These are phyloP conservation scores for Monilinia polystroma DNA, from an alignment of 2,329 filamentous ascomycete species.

Conservation along the genomic window DNA sequence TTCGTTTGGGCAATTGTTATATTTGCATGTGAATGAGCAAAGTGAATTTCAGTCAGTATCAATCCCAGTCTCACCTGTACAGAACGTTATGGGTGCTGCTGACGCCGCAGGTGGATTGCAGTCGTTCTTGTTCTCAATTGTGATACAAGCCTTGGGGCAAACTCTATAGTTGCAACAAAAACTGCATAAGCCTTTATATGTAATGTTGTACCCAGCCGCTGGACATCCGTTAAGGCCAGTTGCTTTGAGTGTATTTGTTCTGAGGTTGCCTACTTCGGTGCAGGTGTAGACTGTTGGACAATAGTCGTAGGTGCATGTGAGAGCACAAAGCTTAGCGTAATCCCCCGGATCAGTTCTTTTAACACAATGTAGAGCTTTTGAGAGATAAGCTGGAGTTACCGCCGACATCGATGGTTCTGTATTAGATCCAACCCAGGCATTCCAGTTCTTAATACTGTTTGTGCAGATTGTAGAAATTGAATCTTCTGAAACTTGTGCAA, in stretches of 20 bases:
- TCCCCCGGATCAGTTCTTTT: slow-evolving; percentile 37
- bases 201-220: background rate
- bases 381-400: background rate
- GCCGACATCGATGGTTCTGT: background rate
- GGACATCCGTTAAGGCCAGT: background rate
- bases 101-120: background rate
- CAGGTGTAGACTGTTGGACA: background rate
- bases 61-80: background rate
- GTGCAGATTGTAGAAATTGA: background rate
- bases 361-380: background rate
- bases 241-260: background rate
- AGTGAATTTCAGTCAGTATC: background rate
- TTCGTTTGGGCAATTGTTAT: slow-evolving; percentile 1
- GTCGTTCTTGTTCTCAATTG: background rate
- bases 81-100: background rate
- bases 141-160: slow-evolving; percentile 25
- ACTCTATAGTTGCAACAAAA: slow-evolving; percentile 35
- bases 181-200: slow-evolving; percentile 38
- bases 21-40: background rate
- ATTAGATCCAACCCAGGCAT: background rate
- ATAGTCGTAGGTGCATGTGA: slow-evolving; percentile 3
- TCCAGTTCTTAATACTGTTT: slow-evolving; percentile 4
- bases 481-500: background rate
- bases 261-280: background rate
- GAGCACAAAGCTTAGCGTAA: slow-evolving; percentile 32